Conservation (phyloP, 1,139 yeast species). For the Yamadazyma songkhlaensis region DNA sequence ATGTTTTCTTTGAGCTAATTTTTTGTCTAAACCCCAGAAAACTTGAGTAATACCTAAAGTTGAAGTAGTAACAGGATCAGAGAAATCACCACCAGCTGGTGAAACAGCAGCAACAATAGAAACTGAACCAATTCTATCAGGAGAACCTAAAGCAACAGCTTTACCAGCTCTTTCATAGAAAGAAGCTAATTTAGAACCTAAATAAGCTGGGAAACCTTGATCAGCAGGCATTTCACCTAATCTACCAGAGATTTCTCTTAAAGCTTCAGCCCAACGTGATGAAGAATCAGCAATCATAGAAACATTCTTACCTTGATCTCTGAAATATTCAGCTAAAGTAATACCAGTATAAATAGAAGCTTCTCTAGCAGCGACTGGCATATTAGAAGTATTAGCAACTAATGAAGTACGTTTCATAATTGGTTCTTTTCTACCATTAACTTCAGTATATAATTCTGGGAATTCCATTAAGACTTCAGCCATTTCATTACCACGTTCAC, state of each 20-base stretch:
- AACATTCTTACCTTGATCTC: slow-evolving; percentile 99
- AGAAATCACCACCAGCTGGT: slow-evolving; percentile 99
- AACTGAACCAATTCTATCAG: slow-evolving; percentile 93
- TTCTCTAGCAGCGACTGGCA: slow-evolving; percentile 99
- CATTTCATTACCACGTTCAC: slow-evolving; percentile 98
- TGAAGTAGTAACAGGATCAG: slow-evolving; percentile 98
- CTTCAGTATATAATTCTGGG: slow-evolving; percentile 93
- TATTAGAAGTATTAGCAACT: slow-evolving; percentile 97
- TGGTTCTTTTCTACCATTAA: slow-evolving; percentile 92
- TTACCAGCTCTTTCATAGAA: slow-evolving; percentile 99
- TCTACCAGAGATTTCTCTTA: slow-evolving; percentile 99
- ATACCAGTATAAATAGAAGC: slow-evolving; percentile 99
- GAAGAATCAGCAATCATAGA: slow-evolving; percentile 99
- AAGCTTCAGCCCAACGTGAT: slow-evolving; percentile 99
- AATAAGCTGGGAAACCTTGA: slow-evolving; percentile 99
- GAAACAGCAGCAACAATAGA: slow-evolving; percentile 99
- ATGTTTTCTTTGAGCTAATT: slow-evolving; percentile 98
- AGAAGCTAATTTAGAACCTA: slow-evolving; percentile 97
- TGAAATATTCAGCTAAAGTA: slow-evolving; percentile 96
- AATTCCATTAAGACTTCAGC: slow-evolving; percentile 99
- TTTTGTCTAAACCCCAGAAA: slow-evolving; percentile 99
- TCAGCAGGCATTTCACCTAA: slow-evolving; percentile 99
- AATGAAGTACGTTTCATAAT: slow-evolving; percentile 99
- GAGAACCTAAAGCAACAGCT: slow-evolving; percentile 92
- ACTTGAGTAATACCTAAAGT: slow-evolving; percentile 99